These are phyloP conservation scores for Roridomyces roridus DNA, from an alignment of 768 basidiomycete genomes.

Conservation along the genomic window DNA sequence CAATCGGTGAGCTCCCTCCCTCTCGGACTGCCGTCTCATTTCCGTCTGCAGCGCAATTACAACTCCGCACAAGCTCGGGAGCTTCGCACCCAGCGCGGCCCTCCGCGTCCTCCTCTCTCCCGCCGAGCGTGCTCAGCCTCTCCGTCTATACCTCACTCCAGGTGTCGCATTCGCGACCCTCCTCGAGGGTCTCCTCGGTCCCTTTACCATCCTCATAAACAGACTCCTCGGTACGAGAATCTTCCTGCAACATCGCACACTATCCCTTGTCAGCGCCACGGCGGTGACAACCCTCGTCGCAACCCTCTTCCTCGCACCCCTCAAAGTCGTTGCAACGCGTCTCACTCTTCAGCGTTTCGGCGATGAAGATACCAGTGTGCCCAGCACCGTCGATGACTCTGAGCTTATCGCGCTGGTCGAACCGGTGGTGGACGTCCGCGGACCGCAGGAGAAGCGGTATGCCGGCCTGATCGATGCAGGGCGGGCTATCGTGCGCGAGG, in stretches of 20 bases:
- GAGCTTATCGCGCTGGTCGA: too few relatives aligned
- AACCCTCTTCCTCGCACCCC: conserved; percentile 12
- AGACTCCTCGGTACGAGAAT: background rate
- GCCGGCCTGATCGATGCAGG: conserved; percentile 9
- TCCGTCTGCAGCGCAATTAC: conserved; percentile 1
- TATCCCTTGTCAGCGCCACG: background rate
- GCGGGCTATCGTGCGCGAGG: too few relatives aligned
- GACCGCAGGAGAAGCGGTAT: conserved; percentile 19
- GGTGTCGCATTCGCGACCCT: conserved; percentile 9
- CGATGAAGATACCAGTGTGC: background rate
- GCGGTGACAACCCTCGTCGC: background rate
- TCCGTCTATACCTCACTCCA: conserved; percentile 14
- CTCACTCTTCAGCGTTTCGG: conserved; percentile 19
- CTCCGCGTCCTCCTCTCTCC: conserved; percentile 18
- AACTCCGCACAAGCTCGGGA: conserved; percentile 10
- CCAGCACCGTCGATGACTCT: too few relatives aligned
- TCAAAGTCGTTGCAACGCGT: conserved; percentile 14
- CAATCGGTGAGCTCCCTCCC: conserved; percentile 13
- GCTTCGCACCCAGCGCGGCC: conserved; percentile 9
- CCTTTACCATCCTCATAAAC: background rate
- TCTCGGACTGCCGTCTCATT: background rate
- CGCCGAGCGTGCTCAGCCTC: conserved; percentile 12
- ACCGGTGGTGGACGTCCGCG: too few relatives aligned
- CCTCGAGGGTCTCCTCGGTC: conserved; percentile 3
- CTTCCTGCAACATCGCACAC: background rate